Evolutionary conservation across 352 stramenopile genomes (phyloP).

Genomic region (Globisporangium cederbergense): DNA sequence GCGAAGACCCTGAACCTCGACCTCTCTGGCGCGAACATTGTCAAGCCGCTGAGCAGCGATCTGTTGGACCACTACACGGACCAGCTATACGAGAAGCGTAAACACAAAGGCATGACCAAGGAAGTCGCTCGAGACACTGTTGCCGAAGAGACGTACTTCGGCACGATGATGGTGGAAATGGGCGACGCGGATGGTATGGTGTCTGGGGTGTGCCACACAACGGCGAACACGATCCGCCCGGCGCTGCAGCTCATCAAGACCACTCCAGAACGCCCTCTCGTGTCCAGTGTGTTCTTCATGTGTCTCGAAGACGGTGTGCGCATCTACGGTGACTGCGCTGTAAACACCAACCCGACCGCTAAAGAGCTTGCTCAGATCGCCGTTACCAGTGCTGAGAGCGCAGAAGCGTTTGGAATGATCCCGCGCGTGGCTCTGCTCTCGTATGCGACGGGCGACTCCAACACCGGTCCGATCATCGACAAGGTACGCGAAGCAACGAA

Average conservation of each 20-base stretch:
- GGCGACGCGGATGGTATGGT: constrained; percentile 85
- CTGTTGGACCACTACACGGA: constrained; percentile 59
- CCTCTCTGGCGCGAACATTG: constrained; percentile 52
- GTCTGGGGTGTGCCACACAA: constrained; percentile 79
- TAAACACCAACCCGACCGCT: constrained; percentile 79
- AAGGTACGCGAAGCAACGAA: constrained; percentile 80
- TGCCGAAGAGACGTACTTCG: constrained; percentile 78
- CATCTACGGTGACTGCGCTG: constrained; percentile 83
- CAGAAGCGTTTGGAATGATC: constrained; percentile 73
- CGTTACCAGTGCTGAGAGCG: constrained; percentile 69
- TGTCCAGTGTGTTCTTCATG: constrained; percentile 89
- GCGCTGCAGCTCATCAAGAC: constrained; percentile 89
- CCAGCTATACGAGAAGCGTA: constrained; percentile 69
- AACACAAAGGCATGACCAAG: constrained; percentile 76
- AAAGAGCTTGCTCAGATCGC: constrained; percentile 80
- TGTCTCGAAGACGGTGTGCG: constrained; percentile 74
- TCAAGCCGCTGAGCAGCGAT: constrained; percentile 47
- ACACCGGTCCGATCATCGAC: constrained; percentile 78
- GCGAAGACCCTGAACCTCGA: constrained; percentile 70
- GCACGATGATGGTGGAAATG: constrained; percentile 83
- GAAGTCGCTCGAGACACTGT: constrained; percentile 54
- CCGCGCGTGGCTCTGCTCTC: constrained; percentile 81
- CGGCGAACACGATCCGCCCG: constrained; percentile 85
- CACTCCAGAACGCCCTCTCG: constrained; percentile 49
- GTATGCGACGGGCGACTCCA: constrained; percentile 81